Conservation (phyloP, 2,329 filamentous ascomycete genomes). For the Fusarium sp. region DNA sequence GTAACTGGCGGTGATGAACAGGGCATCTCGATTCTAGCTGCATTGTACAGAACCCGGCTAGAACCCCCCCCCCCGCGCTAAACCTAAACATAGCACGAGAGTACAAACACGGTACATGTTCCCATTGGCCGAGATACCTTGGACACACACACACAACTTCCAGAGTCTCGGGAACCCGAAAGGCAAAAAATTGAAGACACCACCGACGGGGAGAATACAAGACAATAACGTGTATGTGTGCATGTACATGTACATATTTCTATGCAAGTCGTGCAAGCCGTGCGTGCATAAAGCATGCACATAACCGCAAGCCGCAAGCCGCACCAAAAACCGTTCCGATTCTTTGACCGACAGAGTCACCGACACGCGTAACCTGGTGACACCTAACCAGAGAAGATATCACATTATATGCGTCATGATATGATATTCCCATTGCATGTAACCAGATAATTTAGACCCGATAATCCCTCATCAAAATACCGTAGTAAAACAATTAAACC, state of each 20-base stretch:
- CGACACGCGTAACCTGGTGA: neutral
- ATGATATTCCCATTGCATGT: neutral
- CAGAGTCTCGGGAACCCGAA: conserved; percentile 12
- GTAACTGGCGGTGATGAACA: conserved; percentile 30
- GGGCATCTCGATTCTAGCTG: conserved; percentile 10
- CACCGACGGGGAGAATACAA: neutral
- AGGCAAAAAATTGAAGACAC: neutral
- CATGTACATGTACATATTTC: neutral
- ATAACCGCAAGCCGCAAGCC: too few species aligned
- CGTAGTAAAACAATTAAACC: conserved; percentile 5
- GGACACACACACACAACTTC: conserved; percentile 19
- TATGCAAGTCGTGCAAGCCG: neutral
- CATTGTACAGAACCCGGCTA: neutral
- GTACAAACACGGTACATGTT: conserved; percentile 7
- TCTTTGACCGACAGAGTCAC: conserved; percentile 31
- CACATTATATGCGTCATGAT: conserved; percentile 19
- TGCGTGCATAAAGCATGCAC: neutral
- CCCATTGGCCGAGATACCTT: conserved; percentile 10
- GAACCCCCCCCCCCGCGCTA: conserved; percentile 32
- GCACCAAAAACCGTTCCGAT: neutral
- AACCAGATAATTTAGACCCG: conserved; percentile 3
- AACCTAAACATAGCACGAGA: conserved; percentile 9
- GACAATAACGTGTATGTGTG: neutral
- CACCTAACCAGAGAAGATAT: neutral
- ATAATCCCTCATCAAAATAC: conserved; percentile 25